Percentiles rank a stretch among this genome's conserved stretches.
Conservation (phyloP, 2,329 filamentous ascomycete species). For the Claviceps sp. region DNA sequence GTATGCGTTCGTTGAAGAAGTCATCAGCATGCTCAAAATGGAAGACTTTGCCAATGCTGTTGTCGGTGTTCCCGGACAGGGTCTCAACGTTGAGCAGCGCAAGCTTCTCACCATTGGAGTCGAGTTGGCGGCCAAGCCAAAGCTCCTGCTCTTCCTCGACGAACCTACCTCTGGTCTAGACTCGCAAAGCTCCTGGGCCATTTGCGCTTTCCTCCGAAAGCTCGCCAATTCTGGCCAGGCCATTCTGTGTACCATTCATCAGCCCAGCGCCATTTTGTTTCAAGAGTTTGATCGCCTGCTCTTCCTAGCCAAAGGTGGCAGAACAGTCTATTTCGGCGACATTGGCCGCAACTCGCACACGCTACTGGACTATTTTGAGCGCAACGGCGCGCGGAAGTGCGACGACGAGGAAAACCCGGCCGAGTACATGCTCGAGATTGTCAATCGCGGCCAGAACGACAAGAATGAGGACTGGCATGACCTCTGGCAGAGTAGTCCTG, state of each 20-base stretch:
- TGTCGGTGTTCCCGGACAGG: slow-evolving; percentile 48
- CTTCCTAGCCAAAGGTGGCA: slow-evolving; percentile 51
- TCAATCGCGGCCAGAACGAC: slow-evolving; percentile 26
- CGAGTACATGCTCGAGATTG: slow-evolving; percentile 56
- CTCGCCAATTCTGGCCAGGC: slow-evolving; percentile 42
- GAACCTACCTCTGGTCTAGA: slow-evolving; percentile 51
- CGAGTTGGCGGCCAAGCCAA: slow-evolving; percentile 42
- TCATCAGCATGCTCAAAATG: slow-evolving; percentile 55
- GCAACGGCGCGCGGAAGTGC: slow-evolving; percentile 47
- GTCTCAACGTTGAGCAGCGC: slow-evolving; percentile 47
- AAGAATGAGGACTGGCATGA: slow-evolving; percentile 47
- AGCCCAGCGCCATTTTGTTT: slow-evolving; percentile 40
- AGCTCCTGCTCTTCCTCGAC: slow-evolving; percentile 47
- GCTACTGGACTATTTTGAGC: slow-evolving; percentile 50
- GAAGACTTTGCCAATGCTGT: slow-evolving; percentile 52
- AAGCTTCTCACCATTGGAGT: slow-evolving; percentile 51
- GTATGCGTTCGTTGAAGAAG: slow-evolving; percentile 46
- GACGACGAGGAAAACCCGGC: slow-evolving; percentile 54
- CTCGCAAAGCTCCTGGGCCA: slow-evolving; percentile 49
- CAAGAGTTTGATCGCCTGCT: slow-evolving; percentile 46
- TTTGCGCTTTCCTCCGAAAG: slow-evolving; percentile 47
- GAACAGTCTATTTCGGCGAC: slow-evolving; percentile 56
- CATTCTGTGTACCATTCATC: slow-evolving; percentile 41
- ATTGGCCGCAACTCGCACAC: slow-evolving; percentile 46
- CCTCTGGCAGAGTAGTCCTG: slow-evolving; percentile 46